Conservation (phyloP, 2,329 filamentous ascomycete species). For the Arthrobotrys sinensis region DNA sequence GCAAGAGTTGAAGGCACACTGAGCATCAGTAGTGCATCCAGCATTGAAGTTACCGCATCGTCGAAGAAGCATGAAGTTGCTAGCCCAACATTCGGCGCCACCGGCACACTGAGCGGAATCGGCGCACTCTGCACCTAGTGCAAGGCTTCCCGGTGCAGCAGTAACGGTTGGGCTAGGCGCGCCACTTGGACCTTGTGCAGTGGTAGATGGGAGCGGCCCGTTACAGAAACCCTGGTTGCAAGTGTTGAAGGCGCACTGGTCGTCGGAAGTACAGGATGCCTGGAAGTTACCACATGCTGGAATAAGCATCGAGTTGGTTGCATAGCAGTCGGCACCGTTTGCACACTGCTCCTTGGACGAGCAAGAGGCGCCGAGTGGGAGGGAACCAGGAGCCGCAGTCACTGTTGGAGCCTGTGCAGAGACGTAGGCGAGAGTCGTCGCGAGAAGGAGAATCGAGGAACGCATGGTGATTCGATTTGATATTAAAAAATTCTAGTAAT, state of each 20-base stretch:
- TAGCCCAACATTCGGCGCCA: constrained; percentile 34
- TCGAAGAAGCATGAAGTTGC: constrained; percentile 23
- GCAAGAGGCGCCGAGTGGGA: constrained; percentile 23
- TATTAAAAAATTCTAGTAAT: constrained; percentile 14
- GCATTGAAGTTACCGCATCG: constrained; percentile 48
- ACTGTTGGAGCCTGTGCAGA: constrained; percentile 42
- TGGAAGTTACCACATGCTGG: constrained; percentile 39
- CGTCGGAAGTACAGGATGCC: constrained; percentile 24
- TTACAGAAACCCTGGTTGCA: constrained; percentile 48
- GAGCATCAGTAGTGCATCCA: constrained; percentile 15
- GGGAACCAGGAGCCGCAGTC: constrained; percentile 20
- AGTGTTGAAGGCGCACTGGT: constrained; percentile 29
- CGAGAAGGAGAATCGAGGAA: constrained; percentile 36
- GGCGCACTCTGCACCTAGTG: constrained; percentile 29
- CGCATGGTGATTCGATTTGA: constrained; percentile 38
- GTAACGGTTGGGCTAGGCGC: constrained; percentile 25
- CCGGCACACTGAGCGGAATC: constrained; percentile 23
- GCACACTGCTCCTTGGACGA: constrained; percentile 31
- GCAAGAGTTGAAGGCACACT: constrained; percentile 49
- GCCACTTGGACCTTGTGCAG: constrained; percentile 32
- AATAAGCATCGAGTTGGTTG: constrained; percentile 22
- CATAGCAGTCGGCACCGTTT: constrained; percentile 28
- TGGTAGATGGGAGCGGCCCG: constrained; percentile 2
- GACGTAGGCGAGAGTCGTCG: constrained; percentile 34
- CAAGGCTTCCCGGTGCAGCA: constrained; percentile 29